Conservation (phyloP, 2,329 filamentous ascomycete genomes). For the Phoma sp. region DNA sequence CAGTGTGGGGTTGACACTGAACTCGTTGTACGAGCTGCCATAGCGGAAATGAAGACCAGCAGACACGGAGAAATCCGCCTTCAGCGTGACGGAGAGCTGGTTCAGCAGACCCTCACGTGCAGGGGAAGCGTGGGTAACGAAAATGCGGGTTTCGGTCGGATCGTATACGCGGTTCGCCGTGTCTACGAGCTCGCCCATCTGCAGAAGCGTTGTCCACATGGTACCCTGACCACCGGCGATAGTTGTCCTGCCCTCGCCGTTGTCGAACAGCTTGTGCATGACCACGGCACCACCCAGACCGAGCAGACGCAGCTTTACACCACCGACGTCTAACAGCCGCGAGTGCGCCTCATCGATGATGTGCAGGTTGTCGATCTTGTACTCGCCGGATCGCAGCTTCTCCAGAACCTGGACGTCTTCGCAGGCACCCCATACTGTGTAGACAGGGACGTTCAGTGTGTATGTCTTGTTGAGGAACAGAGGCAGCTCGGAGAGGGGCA, state of each 20-base stretch:
- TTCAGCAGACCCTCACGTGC: conserved; percentile 96
- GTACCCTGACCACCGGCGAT: conserved; percentile 98
- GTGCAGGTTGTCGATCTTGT: conserved; percentile 96
- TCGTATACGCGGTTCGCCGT: conserved; percentile 98
- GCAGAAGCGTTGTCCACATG: conserved; percentile 98
- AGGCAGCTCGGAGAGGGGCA: conserved; percentile 91
- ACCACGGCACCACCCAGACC: conserved; percentile 95
- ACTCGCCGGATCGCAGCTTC: conserved; percentile 96
- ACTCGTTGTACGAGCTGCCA: conserved; percentile 99
- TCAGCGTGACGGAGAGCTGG: conserved; percentile 94
- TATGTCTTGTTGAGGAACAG: conserved; percentile 86
- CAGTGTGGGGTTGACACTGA: conserved; percentile 96
- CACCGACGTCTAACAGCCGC: conserved; percentile 90
- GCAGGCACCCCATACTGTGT: conserved; percentile 98
- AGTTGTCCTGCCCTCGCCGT: conserved; percentile 95
- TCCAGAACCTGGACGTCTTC: conserved; percentile 97
- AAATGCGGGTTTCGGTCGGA: conserved; percentile 94
- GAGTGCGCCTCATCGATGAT: conserved; percentile 99
- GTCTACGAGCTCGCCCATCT: conserved; percentile 98
- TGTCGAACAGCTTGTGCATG: conserved; percentile 99
- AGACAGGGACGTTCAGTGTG: conserved; percentile 94
- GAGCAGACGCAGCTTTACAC: conserved; percentile 92
- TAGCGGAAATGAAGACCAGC: conserved; percentile 98
- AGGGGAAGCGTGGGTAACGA: conserved; percentile 95
- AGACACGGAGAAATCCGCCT: conserved; percentile 97